These are phyloP conservation scores for Suhomyces pyralidae DNA, from an alignment of 805 yeast genomes.

Conservation along the genomic window DNA sequence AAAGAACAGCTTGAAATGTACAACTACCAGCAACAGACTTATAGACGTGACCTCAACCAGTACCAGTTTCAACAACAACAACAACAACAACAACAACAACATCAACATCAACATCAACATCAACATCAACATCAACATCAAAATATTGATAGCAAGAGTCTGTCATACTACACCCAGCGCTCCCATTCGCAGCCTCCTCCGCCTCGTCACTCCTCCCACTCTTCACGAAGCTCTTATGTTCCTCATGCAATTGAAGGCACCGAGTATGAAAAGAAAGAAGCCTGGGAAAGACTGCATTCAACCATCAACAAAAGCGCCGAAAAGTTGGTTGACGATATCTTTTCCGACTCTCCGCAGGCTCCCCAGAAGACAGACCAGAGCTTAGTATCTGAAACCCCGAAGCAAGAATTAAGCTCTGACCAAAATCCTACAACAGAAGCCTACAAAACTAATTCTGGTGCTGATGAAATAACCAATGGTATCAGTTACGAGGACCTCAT, in stretches of 20 bases:
- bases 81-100: too few relatives aligned
- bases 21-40: slow-evolving; percentile 18
- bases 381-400: slow-evolving; percentile 12
- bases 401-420: background rate
- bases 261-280: slow-evolving; percentile 31
- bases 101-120: background rate
- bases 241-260: slow-evolving; percentile 6
- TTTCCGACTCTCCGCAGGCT: slow-evolving; percentile 17
- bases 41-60: slow-evolving; percentile 17
- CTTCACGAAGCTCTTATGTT: background rate
- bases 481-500: background rate
- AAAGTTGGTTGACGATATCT: slow-evolving; percentile 41
- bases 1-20: slow-evolving; percentile 23
- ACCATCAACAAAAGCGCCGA: slow-evolving; percentile 31
- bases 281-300: slow-evolving; percentile 32
- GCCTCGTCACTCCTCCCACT: background rate
- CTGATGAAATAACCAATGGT: background rate
- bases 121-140: background rate
- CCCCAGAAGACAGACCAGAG: slow-evolving; percentile 17
- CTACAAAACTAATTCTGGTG: too few relatives aligned
- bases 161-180: background rate
- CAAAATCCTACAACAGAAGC: background rate
- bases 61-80: too few relatives aligned
- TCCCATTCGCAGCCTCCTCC: background rate
- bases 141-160: background rate